Percentiles rank a stretch among this genome's conserved stretches.
phyloP scores from a whole-genome alignment of 2,329 filamentous ascomycete genomes.

The Nemania sp. region DNA sequence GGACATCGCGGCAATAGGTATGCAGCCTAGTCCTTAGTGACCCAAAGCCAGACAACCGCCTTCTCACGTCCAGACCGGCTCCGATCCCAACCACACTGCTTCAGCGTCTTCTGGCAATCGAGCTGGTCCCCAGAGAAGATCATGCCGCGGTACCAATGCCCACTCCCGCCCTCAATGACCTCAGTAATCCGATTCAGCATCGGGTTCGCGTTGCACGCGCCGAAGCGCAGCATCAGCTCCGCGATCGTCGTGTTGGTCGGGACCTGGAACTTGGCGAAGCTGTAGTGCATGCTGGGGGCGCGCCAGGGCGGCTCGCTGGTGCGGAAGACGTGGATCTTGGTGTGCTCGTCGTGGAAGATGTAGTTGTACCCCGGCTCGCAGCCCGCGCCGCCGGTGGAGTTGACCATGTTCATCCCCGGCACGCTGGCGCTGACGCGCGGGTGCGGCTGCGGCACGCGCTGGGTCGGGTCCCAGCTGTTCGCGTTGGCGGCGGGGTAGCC shows the following conservation, averaged over 20 bases:
- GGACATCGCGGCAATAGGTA: background rate
- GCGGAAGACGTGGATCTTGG: constrained; percentile 70
- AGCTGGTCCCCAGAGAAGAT: constrained; percentile 63
- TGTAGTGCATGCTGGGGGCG: constrained; percentile 56
- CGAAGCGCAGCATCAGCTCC: constrained; percentile 70
- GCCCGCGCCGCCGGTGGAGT: constrained; percentile 68
- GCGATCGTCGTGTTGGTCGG: constrained; percentile 65
- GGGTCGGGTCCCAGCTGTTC: constrained; percentile 38
- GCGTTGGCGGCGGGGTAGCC: constrained; percentile 10
- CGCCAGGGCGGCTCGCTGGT: constrained; percentile 66
- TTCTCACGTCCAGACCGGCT: constrained; percentile 63
- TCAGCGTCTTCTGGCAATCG: constrained; percentile 62
- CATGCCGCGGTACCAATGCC: constrained; percentile 69
- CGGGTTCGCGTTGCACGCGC: constrained; percentile 62
- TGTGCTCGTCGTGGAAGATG: constrained; percentile 69
- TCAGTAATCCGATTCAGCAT: constrained; percentile 70
- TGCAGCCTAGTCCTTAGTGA: constrained; percentile 61
- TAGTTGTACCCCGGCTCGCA: constrained; percentile 74
- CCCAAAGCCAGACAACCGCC: constrained; percentile 70
- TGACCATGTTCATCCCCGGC: constrained; percentile 66
- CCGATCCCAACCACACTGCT: constrained; percentile 69
- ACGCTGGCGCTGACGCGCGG: constrained; percentile 59
- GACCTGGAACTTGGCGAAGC: constrained; percentile 64
- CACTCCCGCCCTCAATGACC: constrained; percentile 65
- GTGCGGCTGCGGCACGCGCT: constrained; percentile 56